These are phyloP conservation scores for Quillaja saponaria DNA, from an alignment of 306 rosid species.

Conservation along the genomic window DNA sequence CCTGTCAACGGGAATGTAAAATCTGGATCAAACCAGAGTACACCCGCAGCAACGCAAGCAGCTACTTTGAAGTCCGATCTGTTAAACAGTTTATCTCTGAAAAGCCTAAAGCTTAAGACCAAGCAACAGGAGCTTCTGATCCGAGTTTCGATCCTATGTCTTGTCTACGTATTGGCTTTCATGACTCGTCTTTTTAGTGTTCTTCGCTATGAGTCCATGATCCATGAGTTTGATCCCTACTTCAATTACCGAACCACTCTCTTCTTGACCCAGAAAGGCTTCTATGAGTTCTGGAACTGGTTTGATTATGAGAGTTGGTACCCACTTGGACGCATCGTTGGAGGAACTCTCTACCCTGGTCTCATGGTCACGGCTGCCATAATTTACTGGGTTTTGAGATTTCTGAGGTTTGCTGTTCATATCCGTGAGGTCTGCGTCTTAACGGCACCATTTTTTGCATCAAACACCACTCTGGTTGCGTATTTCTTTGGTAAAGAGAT, in stretches of 20 bases:
- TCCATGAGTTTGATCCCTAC: conserved; percentile 97
- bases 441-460: conserved; percentile 93
- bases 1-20: conserved; percentile 32
- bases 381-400: conserved; percentile 58
- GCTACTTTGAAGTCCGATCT: conserved; percentile 49
- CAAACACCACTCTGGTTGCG: conserved; percentile 88
- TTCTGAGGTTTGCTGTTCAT: conserved; percentile 77
- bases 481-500: conserved; percentile 89
- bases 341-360: conserved; percentile 95
- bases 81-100: conserved; percentile 34
- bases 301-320: conserved; percentile 97
- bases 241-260: conserved; percentile 95
- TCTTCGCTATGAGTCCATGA: conserved; percentile 96
- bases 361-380: conserved; percentile 97
- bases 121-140: conserved; percentile 94
- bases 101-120: conserved; percentile 77
- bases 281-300: conserved; percentile 99
- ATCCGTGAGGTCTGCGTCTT: conserved; percentile 96
- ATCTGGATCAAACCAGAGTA: conserved; percentile 30
- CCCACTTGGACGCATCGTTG: conserved; percentile 89
- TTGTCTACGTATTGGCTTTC: conserved; percentile 86
- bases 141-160: conserved; percentile 67
- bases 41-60: conserved; percentile 18
- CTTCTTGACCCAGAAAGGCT: conserved; percentile 71
- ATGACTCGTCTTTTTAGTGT: conserved; percentile 92